phyloP scores from a whole-genome alignment of 2,329 filamentous ascomycete genomes.

The Nemania sp. region DNA sequence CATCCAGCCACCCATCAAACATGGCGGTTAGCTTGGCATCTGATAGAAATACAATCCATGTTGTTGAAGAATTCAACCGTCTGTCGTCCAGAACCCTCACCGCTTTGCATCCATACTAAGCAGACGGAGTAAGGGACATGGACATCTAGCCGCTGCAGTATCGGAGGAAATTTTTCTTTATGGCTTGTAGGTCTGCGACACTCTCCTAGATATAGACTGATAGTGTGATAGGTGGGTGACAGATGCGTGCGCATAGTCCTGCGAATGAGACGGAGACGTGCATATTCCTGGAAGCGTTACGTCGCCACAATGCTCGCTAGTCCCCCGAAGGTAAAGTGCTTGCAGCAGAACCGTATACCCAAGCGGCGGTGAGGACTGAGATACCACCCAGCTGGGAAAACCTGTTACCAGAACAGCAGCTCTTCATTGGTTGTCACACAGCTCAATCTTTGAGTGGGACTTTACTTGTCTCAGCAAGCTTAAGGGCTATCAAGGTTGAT shows the following conservation, averaged over 20 bases:
- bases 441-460: constrained; percentile 2
- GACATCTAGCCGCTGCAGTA: constrained; percentile 11
- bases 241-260: not conserved
- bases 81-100: constrained; percentile 24
- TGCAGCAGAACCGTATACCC: constrained; percentile 22
- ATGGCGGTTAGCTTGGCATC: constrained; percentile 26
- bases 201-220: constrained; percentile 1
- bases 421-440: constrained; percentile 23
- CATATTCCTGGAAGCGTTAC: constrained; percentile 3
- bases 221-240: constrained; percentile 26
- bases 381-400: constrained; percentile 7
- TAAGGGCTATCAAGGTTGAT: constrained; percentile 24
- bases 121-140: constrained; percentile 9
- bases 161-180: constrained; percentile 17
- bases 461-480: constrained; percentile 28
- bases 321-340: constrained; percentile 18
- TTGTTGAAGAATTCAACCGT: constrained; percentile 22
- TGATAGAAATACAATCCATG: not conserved
- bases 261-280: constrained; percentile 25
- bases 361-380: constrained; percentile 31
- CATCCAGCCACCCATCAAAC: constrained; percentile 26
- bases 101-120: constrained; percentile 17
- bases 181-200: constrained; percentile 24
- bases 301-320: constrained; percentile 21
- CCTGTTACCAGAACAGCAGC: constrained; percentile 1